Evolutionary conservation across 2,329 filamentous ascomycete genomes (phyloP), one percentile per base, ranked within the genome.

Genomic region (Fusarium anthophilum): DNA sequence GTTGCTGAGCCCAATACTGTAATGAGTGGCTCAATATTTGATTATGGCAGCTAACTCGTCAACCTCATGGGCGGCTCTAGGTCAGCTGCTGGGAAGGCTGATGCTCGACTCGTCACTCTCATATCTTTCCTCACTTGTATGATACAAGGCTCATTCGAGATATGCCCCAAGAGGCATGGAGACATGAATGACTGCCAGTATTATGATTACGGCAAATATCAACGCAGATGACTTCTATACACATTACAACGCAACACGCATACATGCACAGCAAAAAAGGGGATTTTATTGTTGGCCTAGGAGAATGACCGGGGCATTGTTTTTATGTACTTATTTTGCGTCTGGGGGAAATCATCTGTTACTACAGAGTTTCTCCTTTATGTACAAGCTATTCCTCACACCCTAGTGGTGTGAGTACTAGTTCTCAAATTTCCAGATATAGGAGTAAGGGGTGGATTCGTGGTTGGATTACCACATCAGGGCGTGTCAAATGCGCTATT

Each of bases 1-100:
- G 63, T 54, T 39, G 12, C 57, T 28, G 58, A 64, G n/a, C 44
- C 35, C 41, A 45, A 69, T 28, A 60, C 68, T 26, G 45, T 65
- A 18, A 71, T 64, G 51, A 58, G 63, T 45, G 68, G 69, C 24
- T 78, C 76, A 30, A 72, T 78, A 44, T 78, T 78, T 28, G 63
- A 75, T 30, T 63, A 58, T 15, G 69, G 53, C 38, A 74, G 72
- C 64, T 53, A 66, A 20, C 15, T 48, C 39, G 56, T 30, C 30
- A 38, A 45, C 63, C 56, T 45, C 48, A n/a, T 35, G 69, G 61
- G 50, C 54, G 50, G 61, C 57, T 58, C 50, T 57, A 45, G 32
- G 41, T 43, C 24, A 39, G 57, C 41, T 45, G 37, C 53, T 44
- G 24, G 54, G 43, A 37, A 39, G n/a, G 69, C 30, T 35, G 43